Evolutionary conservation across 139 green algal species (phyloP).

Genomic region (Microglena sp.): DNA sequence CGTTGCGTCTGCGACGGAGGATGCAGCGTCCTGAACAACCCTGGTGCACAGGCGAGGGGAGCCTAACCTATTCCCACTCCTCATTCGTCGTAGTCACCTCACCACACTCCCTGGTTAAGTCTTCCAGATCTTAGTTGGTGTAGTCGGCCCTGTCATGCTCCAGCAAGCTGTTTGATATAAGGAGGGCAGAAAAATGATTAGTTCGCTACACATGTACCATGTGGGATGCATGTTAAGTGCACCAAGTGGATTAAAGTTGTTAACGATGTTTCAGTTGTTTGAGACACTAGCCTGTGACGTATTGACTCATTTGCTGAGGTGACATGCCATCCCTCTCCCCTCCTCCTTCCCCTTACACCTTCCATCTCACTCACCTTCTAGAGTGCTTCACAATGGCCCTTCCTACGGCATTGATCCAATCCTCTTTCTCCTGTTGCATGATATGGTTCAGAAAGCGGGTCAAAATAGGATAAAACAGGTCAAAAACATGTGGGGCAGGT

Average conservation of each 20-base stretch:
- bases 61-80: too few species aligned
- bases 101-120: too few species aligned
- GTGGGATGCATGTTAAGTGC: not conserved
- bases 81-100: too few species aligned
- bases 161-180: constrained; percentile 37
- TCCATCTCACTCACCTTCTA: constrained; percentile 16
- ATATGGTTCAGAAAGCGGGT: too few species aligned
- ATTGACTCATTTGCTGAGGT: too few species aligned
- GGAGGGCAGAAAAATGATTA: not conserved
- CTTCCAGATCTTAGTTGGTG: too few species aligned
- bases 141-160: constrained; percentile 58
- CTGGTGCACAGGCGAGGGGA: too few species aligned
- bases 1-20: too few species aligned
- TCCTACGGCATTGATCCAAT: constrained; percentile 98
- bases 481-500: too few species aligned
- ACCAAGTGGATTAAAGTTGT: not conserved
- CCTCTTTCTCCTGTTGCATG: constrained; percentile 87
- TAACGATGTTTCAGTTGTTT: not conserved
- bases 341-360: not conserved
- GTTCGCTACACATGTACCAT: not conserved
- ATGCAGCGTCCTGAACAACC: too few species aligned
- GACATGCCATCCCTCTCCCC: not conserved
- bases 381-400: constrained; percentile 90
- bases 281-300: not conserved
- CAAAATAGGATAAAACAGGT: too few species aligned